phyloP scores from a whole-genome alignment of 1,284 basidiomycete species.

The Somion occarium region DNA sequence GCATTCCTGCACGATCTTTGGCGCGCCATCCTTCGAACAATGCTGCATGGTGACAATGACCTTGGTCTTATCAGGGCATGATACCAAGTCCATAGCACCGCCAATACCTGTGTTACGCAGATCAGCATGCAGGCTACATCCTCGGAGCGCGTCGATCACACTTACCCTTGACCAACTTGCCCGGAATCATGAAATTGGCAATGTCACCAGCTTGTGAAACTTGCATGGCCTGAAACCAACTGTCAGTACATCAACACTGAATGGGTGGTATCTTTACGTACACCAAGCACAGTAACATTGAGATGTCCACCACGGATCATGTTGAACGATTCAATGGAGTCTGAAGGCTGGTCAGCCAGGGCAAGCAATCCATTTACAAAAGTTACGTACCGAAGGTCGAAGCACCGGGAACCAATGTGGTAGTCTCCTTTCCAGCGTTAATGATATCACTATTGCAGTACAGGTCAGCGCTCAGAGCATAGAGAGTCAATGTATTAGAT shows the following conservation, averaged over 20 bases:
- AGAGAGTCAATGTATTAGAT: too few species aligned
- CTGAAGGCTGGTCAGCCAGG: slow-evolving; percentile 32
- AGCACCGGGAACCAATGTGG: slow-evolving; percentile 86
- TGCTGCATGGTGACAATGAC: slow-evolving; percentile 89
- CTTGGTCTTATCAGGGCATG: slow-evolving; percentile 88
- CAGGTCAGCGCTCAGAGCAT: not conserved
- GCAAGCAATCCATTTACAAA: not conserved
- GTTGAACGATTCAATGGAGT: slow-evolving; percentile 86
- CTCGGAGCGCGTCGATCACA: slow-evolving; percentile 5
- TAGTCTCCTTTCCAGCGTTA: slow-evolving; percentile 94
- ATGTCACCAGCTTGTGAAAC: slow-evolving; percentile 89
- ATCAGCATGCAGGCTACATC: slow-evolving; percentile 2
- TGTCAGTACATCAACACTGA: slow-evolving; percentile 3
- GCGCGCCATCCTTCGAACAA: slow-evolving; percentile 82
- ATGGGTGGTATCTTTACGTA: slow-evolving; percentile 27
- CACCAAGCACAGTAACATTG: slow-evolving; percentile 83
- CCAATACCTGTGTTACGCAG: slow-evolving; percentile 68
- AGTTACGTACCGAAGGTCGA: slow-evolving; percentile 71
- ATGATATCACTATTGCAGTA: slow-evolving; percentile 66
- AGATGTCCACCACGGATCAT: slow-evolving; percentile 97
- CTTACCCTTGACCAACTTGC: slow-evolving; percentile 81
- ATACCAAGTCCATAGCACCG: slow-evolving; percentile 94
- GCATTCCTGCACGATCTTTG: slow-evolving; percentile 85
- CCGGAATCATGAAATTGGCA: slow-evolving; percentile 98
- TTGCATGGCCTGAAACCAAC: slow-evolving; percentile 74